Conservation (phyloP, 176 grass and related monocot genomes). For the Puya raimondii region DNA sequence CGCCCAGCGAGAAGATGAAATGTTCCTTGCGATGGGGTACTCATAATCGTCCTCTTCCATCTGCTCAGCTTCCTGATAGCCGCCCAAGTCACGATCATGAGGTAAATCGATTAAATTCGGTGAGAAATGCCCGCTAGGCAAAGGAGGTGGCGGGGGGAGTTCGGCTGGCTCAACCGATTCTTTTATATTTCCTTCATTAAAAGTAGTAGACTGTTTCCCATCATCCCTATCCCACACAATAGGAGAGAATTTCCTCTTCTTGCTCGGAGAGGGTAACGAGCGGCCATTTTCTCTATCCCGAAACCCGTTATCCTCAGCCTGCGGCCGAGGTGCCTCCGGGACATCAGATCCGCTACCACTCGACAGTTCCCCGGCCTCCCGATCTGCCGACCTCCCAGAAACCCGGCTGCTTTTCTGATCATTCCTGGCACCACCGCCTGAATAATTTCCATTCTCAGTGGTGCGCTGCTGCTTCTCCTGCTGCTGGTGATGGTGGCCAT, state of each 20-base stretch:
- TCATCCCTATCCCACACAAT: conserved; percentile 38
- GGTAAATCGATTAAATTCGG: conserved; percentile 17
- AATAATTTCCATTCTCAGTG: neutral
- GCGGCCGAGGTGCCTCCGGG: conserved; percentile 11
- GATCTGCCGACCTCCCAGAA: conserved; percentile 27
- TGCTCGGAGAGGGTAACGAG: conserved; percentile 10
- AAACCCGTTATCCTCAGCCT: conserved; percentile 15
- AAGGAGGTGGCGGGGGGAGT: conserved; percentile 42
- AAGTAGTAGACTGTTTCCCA: conserved; percentile 14
- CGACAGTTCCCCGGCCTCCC: conserved; percentile 53
- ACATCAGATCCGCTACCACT: conserved; percentile 49
- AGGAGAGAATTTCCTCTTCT: conserved; percentile 66
- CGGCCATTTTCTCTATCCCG: neutral
- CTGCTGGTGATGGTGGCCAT: neutral
- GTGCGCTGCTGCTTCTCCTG: neutral
- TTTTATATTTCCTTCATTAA: conserved; percentile 15
- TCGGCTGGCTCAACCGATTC: neutral
- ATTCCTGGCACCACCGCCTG: neutral
- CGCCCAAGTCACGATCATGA: conserved; percentile 15
- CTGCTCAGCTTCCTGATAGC: neutral
- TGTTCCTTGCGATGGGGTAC: conserved; percentile 35
- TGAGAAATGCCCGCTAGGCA: conserved; percentile 1
- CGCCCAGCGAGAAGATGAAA: conserved; percentile 75
- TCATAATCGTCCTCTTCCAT: conserved; percentile 41
- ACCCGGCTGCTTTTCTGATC: conserved; percentile 19